A percentile compares a stretch with the other conserved stretches of the same genome.
Evolutionary conservation across 257 asterid genomes (phyloP).

Genomic region (Salvia miltiorrhiza): DNA sequence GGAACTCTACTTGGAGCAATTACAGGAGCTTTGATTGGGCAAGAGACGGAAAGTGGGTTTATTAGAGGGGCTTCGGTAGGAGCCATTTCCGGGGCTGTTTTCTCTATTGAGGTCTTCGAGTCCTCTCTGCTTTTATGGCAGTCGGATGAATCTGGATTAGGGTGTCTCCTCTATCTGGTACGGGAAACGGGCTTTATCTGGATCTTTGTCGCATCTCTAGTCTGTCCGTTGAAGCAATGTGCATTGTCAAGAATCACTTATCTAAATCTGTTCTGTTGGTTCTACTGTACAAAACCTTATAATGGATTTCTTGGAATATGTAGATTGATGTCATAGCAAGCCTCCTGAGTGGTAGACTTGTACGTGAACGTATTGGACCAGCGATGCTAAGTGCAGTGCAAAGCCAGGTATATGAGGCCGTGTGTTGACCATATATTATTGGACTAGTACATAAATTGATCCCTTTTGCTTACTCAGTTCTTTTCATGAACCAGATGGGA

Average conservation of each 20-base stretch:
- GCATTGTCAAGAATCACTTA: neutral
- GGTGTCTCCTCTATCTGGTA: constrained; percentile 93
- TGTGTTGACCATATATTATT: neutral
- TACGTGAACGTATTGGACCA: constrained; percentile 95
- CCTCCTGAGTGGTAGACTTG: constrained; percentile 92
- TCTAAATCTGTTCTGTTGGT: neutral
- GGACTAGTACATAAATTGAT: neutral
- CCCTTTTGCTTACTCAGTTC: constrained; percentile 1
- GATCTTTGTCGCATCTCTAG: neutral
- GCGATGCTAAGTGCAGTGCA: constrained; percentile 99
- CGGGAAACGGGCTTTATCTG: constrained; percentile 16
- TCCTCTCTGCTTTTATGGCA: constrained; percentile 81
- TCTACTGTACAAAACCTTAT: neutral
- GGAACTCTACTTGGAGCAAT: constrained; percentile 93
- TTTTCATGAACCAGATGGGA: constrained; percentile 64
- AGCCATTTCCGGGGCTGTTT: constrained; percentile 98
- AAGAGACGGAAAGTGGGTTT: constrained; percentile 96
- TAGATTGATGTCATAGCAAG: constrained; percentile 95
- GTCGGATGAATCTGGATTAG: constrained; percentile 90
- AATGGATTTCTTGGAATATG: constrained; percentile 8
- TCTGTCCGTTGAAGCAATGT: constrained; percentile 10
- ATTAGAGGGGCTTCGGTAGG: constrained; percentile 97
- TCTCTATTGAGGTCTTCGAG: constrained; percentile 95
- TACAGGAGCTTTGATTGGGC: constrained; percentile 97
- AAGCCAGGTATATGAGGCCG: constrained; percentile 62